phyloP scores from a whole-genome alignment of 2,329 filamentous ascomycete species.

The Colletotrichum sidae region DNA sequence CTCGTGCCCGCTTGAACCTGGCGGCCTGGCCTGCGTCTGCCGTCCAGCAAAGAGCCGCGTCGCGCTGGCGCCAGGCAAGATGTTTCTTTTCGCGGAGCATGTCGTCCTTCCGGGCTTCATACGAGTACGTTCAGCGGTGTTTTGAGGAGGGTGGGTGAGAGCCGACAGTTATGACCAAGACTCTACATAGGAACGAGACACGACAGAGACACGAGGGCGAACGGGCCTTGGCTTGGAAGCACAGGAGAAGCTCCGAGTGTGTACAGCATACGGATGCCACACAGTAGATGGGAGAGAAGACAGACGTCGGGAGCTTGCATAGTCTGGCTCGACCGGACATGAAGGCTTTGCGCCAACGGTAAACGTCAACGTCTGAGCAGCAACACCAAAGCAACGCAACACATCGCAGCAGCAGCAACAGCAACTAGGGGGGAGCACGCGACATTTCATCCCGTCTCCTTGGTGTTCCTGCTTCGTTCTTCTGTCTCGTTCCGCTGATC shows the following conservation, averaged over 20 bases:
- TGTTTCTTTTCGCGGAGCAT: slow-evolving; percentile 8
- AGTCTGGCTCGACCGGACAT: slow-evolving; percentile 20
- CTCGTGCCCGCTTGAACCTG: slow-evolving; percentile 14
- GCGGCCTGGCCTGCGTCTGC: not conserved
- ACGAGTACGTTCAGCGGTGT: not conserved
- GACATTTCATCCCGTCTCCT: slow-evolving; percentile 28
- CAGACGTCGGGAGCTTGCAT: not conserved
- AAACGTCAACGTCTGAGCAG: slow-evolving; percentile 22
- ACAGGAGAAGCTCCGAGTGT: slow-evolving; percentile 1
- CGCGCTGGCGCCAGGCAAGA: slow-evolving; percentile 7
- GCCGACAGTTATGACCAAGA: not conserved
- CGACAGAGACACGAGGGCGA: not conserved
- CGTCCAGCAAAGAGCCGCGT: slow-evolving; percentile 22
- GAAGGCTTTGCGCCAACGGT: not conserved
- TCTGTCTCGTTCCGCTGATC: slow-evolving; percentile 9
- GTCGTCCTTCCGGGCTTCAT: not conserved
- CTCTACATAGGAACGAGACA: not conserved
- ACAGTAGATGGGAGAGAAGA: not conserved
- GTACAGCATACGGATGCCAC: not conserved
- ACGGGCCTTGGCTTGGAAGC: slow-evolving; percentile 23
- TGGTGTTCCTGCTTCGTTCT: slow-evolving; percentile 14
- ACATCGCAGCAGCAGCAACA: not conserved
- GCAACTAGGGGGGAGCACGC: slow-evolving; percentile 21
- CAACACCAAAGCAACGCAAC: slow-evolving; percentile 1
- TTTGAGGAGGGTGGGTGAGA: not conserved